Evolutionary conservation across 108 stramenopile species (phyloP).

Genomic region (Tribonema minus): DNA sequence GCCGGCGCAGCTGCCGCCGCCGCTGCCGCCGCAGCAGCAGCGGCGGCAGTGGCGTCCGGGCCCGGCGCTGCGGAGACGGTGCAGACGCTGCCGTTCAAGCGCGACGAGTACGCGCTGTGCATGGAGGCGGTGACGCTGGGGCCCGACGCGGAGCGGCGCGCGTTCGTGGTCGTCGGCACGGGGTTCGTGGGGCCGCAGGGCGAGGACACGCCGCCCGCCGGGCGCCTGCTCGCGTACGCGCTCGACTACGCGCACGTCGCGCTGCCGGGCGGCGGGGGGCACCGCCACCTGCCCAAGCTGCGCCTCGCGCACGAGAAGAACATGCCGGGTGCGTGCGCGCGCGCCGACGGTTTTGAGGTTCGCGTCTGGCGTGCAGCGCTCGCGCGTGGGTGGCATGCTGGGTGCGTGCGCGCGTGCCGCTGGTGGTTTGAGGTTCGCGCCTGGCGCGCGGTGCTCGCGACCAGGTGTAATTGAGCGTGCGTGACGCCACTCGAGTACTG

Average conservation of each 20-base stretch:
- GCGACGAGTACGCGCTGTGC: slow-evolving; percentile 27
- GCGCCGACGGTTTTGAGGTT: too few relatives aligned
- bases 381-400: too few relatives aligned
- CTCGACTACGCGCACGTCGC: slow-evolving; percentile 27
- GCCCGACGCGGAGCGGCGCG: background rate
- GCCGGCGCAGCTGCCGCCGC: background rate
- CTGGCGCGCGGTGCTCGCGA: too few relatives aligned
- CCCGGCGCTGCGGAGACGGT: slow-evolving; percentile 5
- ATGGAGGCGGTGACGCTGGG: slow-evolving; percentile 18
- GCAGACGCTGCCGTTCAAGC: slow-evolving; percentile 16
- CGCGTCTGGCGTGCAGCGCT: too few relatives aligned
- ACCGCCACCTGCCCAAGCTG: slow-evolving; percentile 31
- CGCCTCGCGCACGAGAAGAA: background rate
- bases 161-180: slow-evolving; percentile 29
- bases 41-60: background rate
- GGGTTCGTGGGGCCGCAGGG: slow-evolving; percentile 18
- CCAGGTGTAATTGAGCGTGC: too few relatives aligned
- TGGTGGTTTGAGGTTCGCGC: too few relatives aligned
- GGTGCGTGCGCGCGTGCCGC: too few relatives aligned
- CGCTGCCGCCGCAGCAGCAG: background rate
- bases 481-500: too few relatives aligned
- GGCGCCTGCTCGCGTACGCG: slow-evolving; percentile 10
- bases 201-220: slow-evolving; percentile 25
- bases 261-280: background rate
- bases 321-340: background rate